Conservation (phyloP, 139 green algal species). For the Auxenochlorella pyrenoidosa region DNA sequence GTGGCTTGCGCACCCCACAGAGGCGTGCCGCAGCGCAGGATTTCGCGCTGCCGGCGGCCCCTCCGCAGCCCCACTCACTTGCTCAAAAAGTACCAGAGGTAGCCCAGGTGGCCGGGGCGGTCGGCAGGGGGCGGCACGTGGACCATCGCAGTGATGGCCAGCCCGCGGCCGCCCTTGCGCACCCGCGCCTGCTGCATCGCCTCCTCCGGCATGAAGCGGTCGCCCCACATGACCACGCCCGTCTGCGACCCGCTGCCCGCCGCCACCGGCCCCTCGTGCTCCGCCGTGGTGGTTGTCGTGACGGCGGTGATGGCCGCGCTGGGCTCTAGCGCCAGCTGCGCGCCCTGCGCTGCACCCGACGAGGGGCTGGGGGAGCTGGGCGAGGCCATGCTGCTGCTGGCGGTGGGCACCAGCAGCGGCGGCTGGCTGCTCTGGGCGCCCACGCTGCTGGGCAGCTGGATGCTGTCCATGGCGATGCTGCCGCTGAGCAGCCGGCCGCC, state of each 20-base stretch:
- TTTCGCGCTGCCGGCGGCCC: background rate
- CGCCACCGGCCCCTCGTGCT: background rate
- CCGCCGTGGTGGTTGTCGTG: too few species aligned
- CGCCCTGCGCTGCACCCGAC: too few species aligned
- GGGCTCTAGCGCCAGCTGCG: background rate
- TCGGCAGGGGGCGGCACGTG: background rate
- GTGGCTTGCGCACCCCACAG: too few species aligned
- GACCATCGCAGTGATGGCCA: conserved; percentile 20
- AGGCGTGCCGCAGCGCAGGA: too few species aligned
- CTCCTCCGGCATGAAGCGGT: background rate
- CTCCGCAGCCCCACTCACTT: background rate
- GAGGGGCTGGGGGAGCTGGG: background rate
- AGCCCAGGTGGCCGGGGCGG: conserved; percentile 14
- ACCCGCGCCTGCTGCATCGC: background rate
- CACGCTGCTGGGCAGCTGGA: background rate
- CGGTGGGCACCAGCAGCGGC: background rate
- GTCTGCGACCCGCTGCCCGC: background rate
- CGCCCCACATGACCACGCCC: background rate
- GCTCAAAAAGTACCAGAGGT: conserved; percentile 35
- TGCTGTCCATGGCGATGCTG: background rate
- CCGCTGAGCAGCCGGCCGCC: background rate
- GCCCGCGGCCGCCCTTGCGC: background rate
- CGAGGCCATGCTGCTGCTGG: background rate
- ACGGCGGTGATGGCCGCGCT: background rate
- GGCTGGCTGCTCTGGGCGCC: background rate